Conservation (phyloP, 495 filamentous ascomycete genomes). For the Wilcoxina mikolae region DNA sequence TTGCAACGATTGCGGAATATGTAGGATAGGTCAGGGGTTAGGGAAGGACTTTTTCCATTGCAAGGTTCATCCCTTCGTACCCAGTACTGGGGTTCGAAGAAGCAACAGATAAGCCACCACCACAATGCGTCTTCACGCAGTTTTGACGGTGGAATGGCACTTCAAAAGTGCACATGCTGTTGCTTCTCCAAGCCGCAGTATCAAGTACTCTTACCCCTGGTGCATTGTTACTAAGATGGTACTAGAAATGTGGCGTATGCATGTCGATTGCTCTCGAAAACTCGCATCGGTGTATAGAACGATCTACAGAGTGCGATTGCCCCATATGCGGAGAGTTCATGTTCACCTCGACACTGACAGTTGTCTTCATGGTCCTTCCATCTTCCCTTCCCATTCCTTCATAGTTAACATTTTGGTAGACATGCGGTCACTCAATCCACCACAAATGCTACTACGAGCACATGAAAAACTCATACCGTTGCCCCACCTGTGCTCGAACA, state of each 20-base stretch:
- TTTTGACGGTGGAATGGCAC: too few relatives aligned
- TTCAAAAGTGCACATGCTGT: too few relatives aligned
- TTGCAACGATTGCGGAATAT: conserved; percentile 92
- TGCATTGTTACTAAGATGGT: conserved; percentile 1
- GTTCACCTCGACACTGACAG: conserved; percentile 77
- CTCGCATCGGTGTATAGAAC: conserved; percentile 87
- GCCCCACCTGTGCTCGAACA: conserved; percentile 85
- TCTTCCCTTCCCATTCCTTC: not conserved
- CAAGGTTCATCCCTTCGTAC: conserved; percentile 56
- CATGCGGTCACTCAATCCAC: conserved; percentile 93
- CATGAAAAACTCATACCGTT: conserved; percentile 77
- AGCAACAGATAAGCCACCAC: too few relatives aligned
- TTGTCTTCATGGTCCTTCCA: conserved; percentile 60
- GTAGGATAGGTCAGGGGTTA: conserved; percentile 73
- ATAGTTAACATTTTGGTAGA: conserved; percentile 20
- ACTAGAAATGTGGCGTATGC: conserved; percentile 75
- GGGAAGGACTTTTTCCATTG: conserved; percentile 97
- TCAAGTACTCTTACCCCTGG: too few relatives aligned
- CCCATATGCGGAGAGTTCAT: conserved; percentile 98
- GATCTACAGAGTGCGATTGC: conserved; percentile 87
- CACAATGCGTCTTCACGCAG: too few relatives aligned
- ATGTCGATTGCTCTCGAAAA: conserved; percentile 66
- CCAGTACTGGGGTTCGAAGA: too few relatives aligned
- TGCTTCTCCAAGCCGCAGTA: too few relatives aligned
- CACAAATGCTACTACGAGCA: conserved; percentile 69